Base-by-base conservation (phyloP, 768 basidiomycete genomes). In the Tricholomella constricta region DNA sequence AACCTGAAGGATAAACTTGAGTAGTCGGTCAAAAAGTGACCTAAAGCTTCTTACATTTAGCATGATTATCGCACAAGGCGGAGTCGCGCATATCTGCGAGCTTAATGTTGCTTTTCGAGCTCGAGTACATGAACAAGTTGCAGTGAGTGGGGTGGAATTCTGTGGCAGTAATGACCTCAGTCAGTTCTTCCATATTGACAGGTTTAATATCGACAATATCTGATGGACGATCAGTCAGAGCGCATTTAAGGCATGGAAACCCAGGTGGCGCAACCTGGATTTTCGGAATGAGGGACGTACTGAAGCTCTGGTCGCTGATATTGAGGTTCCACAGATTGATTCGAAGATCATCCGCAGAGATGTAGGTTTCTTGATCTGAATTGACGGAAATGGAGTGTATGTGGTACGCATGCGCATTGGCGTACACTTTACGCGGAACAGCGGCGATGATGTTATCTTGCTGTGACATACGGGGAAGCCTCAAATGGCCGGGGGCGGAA, bases 131-230 rank as follows among this genome's bases (percentile, higher is more conserved):
- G 78, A 99, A 98, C 45, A 92, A 78, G 71, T 98, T 98, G 85
- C 97, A 98, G 58, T 96, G 91, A 48, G 85, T 82, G 27, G 97
- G 97, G 68, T 98, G 97, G 73, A 99, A 98, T 73, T 99, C 97
- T 43, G 97, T 94, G 10, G 96, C 93, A n/a, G 97, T 99, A 71
- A 99, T 98, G 68, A 99, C 97, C 70, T 99, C 97, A 14, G 97
- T 98, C 49, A 99, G 80, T 71, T 99, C 97, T 69, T 99, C 97
- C 97, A 99, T 99, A 72, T 99, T 99, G 64, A 93, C 86, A 2
- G 97, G 97, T 69, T 99, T 99, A 83, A 99, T 98, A 72, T 99
- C 97, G 58, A 99, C 95, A 65, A 99, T 98, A 74, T 99, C 97
- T 99, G 26, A 10, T 11, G 20, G 20, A 29, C 29, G 35, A 58